Conservation (phyloP, 495 filamentous ascomycete species). For the Xylaria sp. region DNA sequence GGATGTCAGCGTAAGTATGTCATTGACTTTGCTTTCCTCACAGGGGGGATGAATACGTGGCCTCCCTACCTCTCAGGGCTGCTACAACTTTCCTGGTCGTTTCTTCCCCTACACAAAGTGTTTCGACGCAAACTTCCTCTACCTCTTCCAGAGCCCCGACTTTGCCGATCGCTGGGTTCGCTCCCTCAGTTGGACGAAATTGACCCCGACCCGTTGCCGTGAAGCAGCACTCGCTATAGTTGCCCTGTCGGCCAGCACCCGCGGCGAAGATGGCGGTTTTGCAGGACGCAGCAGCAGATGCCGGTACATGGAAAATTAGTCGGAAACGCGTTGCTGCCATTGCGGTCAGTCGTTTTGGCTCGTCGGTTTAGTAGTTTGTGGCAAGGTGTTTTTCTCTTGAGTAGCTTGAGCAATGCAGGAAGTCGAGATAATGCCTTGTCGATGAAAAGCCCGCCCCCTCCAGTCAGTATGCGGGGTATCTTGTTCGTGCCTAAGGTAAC, state of each 20-base stretch:
- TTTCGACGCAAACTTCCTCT: constrained; percentile 57
- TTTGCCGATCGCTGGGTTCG: constrained; percentile 64
- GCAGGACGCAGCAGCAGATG: constrained; percentile 50
- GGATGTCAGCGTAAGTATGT: constrained; percentile 23
- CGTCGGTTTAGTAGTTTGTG: neutral
- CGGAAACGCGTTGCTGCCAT: constrained; percentile 52
- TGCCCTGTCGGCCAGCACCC: constrained; percentile 63
- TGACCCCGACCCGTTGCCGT: constrained; percentile 63
- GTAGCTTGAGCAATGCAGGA: neutral
- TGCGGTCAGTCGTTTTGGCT: constrained; percentile 20
- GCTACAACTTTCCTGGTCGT: constrained; percentile 54
- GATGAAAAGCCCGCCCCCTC: neutral
- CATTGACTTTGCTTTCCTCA: constrained; percentile 1
- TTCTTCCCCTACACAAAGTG: constrained; percentile 52
- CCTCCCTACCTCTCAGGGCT: constrained; percentile 57
- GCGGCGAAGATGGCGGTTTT: constrained; percentile 66
- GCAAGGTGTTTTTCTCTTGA: neutral
- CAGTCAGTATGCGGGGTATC: neutral
- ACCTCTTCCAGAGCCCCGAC: constrained; percentile 57
- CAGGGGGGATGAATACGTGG: neutral
- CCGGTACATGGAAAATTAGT: constrained; percentile 64
- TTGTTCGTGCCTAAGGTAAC: too few relatives aligned
- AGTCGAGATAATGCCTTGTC: neutral
- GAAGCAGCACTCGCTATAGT: constrained; percentile 67
- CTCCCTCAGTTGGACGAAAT: constrained; percentile 60